A percentile compares a stretch with the other conserved stretches of the same genome.
phyloP scores from a whole-genome alignment of 768 basidiomycete species.

The Podaxis sp. region DNA sequence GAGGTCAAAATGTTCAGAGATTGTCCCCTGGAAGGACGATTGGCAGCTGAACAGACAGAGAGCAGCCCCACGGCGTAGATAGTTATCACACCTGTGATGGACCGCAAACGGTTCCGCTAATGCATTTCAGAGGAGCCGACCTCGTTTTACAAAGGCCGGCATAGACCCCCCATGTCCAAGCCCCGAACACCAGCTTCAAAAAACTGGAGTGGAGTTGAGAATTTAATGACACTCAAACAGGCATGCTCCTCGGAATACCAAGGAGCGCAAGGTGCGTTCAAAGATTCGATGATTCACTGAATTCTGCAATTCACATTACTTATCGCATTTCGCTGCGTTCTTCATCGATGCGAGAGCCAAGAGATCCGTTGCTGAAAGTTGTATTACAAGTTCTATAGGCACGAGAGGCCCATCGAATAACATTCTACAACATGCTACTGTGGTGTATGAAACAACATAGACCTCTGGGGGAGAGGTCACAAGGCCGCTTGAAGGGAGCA shows the following conservation, averaged over 20 bases:
- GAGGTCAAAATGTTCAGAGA: constrained; percentile 58
- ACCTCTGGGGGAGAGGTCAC: not conserved
- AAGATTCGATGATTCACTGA: constrained; percentile 84
- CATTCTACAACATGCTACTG: constrained; percentile 26
- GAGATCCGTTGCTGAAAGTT: constrained; percentile 63
- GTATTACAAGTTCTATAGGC: constrained; percentile 31
- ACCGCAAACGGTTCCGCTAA: constrained; percentile 35
- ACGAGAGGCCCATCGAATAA: constrained; percentile 23
- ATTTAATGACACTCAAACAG: constrained; percentile 74
- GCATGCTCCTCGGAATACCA: constrained; percentile 75
- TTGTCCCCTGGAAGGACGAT: constrained; percentile 24
- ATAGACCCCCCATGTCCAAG: constrained; percentile 43
- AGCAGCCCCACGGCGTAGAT: constrained; percentile 33
- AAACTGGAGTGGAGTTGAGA: constrained; percentile 43
- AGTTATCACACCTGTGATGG: constrained; percentile 52
- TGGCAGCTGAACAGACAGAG: constrained; percentile 25
- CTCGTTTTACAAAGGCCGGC: constrained; percentile 27
- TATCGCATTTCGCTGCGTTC: constrained; percentile 80
- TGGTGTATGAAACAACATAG: not conserved
- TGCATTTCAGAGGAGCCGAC: constrained; percentile 46
- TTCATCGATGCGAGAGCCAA: constrained; percentile 82
- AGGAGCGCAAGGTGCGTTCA: constrained; percentile 79
- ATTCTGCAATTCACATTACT: constrained; percentile 84
- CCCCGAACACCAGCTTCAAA: constrained; percentile 23
- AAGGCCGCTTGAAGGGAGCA: constrained; percentile 13